A percentile compares a stretch with the other conserved stretches of the same genome.
These are phyloP conservation scores for Cicer pinnatifidum DNA, from an alignment of 306 rosid species.

Conservation along the genomic window DNA sequence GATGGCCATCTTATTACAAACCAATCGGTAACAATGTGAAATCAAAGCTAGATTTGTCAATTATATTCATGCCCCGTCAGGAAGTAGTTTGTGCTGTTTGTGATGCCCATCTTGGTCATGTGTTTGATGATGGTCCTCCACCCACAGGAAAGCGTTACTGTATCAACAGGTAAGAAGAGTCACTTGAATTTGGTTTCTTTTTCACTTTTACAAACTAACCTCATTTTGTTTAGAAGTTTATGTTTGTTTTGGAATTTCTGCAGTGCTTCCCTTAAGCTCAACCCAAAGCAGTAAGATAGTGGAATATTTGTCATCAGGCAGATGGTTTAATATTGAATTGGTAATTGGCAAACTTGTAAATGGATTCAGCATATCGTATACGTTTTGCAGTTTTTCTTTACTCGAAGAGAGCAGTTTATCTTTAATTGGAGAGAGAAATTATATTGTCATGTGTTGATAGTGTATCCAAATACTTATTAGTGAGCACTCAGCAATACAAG, in stretches of 20 bases:
- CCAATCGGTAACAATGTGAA: slow-evolving; percentile 76
- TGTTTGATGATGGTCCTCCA: slow-evolving; percentile 95
- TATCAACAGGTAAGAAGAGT: slow-evolving; percentile 71
- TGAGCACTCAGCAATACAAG: background rate
- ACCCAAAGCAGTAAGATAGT: slow-evolving; percentile 50
- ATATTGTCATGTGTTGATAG: background rate
- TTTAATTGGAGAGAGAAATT: background rate
- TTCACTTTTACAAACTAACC: background rate
- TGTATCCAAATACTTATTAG: slow-evolving; percentile 26
- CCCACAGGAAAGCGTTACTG: slow-evolving; percentile 90
- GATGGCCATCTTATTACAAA: slow-evolving; percentile 96
- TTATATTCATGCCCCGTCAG: slow-evolving; percentile 92
- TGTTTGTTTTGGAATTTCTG: slow-evolving; percentile 42
- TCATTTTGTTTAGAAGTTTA: slow-evolving; percentile 27
- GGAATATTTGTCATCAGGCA: slow-evolving; percentile 5
- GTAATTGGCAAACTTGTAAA: slow-evolving; percentile 39
- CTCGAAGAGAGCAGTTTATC: background rate
- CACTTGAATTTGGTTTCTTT: slow-evolving; percentile 3
- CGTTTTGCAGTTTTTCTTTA: slow-evolving; percentile 23
- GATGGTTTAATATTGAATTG: slow-evolving; percentile 3
- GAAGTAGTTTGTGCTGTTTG: slow-evolving; percentile 86
- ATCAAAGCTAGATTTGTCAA: slow-evolving; percentile 77
- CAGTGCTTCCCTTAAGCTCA: slow-evolving; percentile 75
- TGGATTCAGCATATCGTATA: slow-evolving; percentile 33
- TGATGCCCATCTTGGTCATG: slow-evolving; percentile 95